phyloP scores from a whole-genome alignment of 805 yeast species.

The Jamesozyma rosinii region DNA sequence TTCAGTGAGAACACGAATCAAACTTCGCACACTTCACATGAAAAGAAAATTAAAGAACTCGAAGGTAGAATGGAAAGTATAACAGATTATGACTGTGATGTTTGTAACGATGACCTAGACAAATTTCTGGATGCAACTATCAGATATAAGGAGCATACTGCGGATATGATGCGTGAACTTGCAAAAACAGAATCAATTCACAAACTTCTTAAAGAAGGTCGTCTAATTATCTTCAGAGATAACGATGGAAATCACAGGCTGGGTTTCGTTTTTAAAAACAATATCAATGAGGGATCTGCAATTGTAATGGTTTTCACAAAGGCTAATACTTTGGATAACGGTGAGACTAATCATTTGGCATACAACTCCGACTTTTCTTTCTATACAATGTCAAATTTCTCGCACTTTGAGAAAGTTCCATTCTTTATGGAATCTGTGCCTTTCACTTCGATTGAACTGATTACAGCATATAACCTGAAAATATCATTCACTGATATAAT shows the following conservation, averaged over 20 bases:
- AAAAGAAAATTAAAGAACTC: constrained; percentile 49
- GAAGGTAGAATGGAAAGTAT: constrained; percentile 38
- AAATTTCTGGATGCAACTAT: constrained; percentile 37
- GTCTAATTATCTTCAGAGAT: constrained; percentile 51
- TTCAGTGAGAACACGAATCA: constrained; percentile 88
- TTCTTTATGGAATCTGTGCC: constrained; percentile 24
- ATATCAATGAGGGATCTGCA: constrained; percentile 17
- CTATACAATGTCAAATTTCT: constrained; percentile 23
- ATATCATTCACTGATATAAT: constrained; percentile 22
- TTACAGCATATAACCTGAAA: constrained; percentile 21
- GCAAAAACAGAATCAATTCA: constrained; percentile 40
- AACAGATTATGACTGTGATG: constrained; percentile 28
- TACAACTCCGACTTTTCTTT: constrained; percentile 25
- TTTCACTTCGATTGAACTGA: constrained; percentile 24
- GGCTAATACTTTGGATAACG: constrained; percentile 21
- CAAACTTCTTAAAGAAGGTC: constrained; percentile 43
- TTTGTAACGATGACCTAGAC: constrained; percentile 36
- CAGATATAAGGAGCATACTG: constrained; percentile 38
- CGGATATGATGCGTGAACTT: constrained; percentile 40
- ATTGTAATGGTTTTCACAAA: constrained; percentile 29
- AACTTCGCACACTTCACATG: constrained; percentile 76
- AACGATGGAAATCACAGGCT: constrained; percentile 28
- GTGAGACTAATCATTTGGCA: constrained; percentile 31
- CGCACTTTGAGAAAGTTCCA: constrained; percentile 22
- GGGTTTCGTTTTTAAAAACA: constrained; percentile 46